Evolutionary conservation across 768 basidiomycete genomes (phyloP).

Genomic region (Phanerochaete carnosa): DNA sequence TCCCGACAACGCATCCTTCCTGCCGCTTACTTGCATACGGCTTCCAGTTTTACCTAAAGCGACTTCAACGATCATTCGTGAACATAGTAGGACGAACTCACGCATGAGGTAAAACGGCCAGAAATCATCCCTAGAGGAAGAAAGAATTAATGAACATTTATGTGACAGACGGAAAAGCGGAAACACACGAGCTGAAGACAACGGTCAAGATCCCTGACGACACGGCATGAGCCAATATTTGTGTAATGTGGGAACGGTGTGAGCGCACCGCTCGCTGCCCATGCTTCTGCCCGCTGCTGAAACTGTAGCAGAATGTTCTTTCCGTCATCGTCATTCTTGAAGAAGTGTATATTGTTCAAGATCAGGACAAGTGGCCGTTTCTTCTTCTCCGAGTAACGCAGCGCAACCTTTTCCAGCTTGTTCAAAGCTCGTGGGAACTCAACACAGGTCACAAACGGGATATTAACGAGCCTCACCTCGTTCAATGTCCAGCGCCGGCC

Average conservation of each 20-base stretch:
- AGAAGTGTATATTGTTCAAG: slow-evolving; percentile 76
- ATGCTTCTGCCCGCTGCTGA: slow-evolving; percentile 82
- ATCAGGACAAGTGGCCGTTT: slow-evolving; percentile 75
- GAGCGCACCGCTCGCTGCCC: slow-evolving; percentile 71
- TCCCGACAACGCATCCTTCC: not conserved
- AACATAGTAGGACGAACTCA: slow-evolving; percentile 27
- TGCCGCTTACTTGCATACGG: slow-evolving; percentile 58
- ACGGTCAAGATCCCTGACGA: slow-evolving; percentile 66
- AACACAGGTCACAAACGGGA: too few species aligned
- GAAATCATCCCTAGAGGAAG: slow-evolving; percentile 67
- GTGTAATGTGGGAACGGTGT: not conserved
- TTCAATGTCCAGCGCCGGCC: slow-evolving; percentile 79
- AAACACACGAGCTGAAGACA: slow-evolving; percentile 69
- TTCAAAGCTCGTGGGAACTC: slow-evolving; percentile 52
- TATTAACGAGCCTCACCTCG: slow-evolving; percentile 45
- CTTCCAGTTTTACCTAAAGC: slow-evolving; percentile 39
- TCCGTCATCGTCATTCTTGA: slow-evolving; percentile 76
- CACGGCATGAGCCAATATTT: not conserved
- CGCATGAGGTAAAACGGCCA: slow-evolving; percentile 74
- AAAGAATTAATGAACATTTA: slow-evolving; percentile 14
- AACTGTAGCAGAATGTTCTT: slow-evolving; percentile 78
- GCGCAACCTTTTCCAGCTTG: slow-evolving; percentile 83
- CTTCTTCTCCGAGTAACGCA: slow-evolving; percentile 51
- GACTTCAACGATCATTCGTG: not conserved
- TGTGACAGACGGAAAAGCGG: slow-evolving; percentile 6